Evolutionary conservation across 345 rosid species (phyloP).

Genomic region (Corchorus olitorius): DNA sequence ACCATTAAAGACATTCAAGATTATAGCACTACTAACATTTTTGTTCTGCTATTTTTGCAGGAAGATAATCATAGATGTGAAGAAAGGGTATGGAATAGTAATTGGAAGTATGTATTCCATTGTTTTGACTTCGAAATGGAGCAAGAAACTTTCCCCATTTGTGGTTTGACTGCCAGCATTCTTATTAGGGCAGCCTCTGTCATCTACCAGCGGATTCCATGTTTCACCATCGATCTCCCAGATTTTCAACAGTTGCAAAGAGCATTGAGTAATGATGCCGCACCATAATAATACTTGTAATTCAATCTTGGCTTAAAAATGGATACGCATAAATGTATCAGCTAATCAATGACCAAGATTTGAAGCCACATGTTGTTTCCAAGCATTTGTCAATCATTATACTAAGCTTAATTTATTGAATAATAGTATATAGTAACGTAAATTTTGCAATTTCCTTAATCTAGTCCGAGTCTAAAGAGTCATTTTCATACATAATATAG

Average conservation of each 20-base stretch:
- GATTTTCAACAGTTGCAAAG: slow-evolving; percentile 37
- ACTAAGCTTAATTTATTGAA: background rate
- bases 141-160: slow-evolving; percentile 22
- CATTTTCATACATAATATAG: background rate
- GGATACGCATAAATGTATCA: background rate
- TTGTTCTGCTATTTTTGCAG: background rate
- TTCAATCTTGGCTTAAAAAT: background rate
- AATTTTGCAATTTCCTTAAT: background rate
- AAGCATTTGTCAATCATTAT: background rate
- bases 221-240: slow-evolving; percentile 24
- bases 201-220: slow-evolving; percentile 28
- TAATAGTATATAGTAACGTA: background rate
- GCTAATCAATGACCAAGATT: background rate
- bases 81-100: slow-evolving; percentile 38
- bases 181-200: slow-evolving; percentile 38
- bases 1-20: background rate
- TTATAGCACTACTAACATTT: background rate
- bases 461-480: background rate
- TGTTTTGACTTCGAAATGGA: slow-evolving; percentile 26
- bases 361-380: background rate
- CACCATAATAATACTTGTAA: background rate
- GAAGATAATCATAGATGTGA: slow-evolving; percentile 42
- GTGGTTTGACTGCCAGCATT: slow-evolving; percentile 43
- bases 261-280: background rate
- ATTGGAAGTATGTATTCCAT: slow-evolving; percentile 32